These are phyloP conservation scores for Phytophthora agathidicida DNA, from an alignment of 352 stramenopile species.

Conservation along the genomic window DNA sequence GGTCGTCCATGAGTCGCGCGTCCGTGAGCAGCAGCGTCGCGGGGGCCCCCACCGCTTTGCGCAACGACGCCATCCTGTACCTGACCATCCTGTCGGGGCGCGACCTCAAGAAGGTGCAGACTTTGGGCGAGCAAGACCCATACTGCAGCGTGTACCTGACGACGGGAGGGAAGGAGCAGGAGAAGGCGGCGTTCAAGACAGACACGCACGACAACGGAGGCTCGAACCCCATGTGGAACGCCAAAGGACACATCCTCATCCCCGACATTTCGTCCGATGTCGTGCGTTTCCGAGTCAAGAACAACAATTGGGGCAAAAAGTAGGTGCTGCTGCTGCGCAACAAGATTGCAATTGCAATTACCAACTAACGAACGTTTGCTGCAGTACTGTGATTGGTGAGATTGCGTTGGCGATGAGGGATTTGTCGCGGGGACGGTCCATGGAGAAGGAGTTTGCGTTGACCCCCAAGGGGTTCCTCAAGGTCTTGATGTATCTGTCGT, in stretches of 20 bases:
- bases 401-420: slow-evolving; percentile 72
- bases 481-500: slow-evolving; percentile 71
- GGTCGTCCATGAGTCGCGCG: slow-evolving; percentile 35
- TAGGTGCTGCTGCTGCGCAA: slow-evolving; percentile 18
- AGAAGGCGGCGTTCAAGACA: slow-evolving; percentile 70
- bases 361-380: slow-evolving; percentile 6
- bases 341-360: not conserved
- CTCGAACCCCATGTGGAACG: slow-evolving; percentile 72
- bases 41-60: slow-evolving; percentile 39
- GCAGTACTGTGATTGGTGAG: slow-evolving; percentile 74
- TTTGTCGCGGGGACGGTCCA: slow-evolving; percentile 71
- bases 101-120: slow-evolving; percentile 74
- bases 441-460: slow-evolving; percentile 83
- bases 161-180: slow-evolving; percentile 53
- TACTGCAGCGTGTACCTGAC: slow-evolving; percentile 71
- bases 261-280: slow-evolving; percentile 69
- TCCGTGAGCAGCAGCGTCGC: slow-evolving; percentile 41
- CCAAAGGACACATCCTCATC: slow-evolving; percentile 76
- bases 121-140: slow-evolving; percentile 75
- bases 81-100: slow-evolving; percentile 67
- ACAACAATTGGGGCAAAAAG: slow-evolving; percentile 86
- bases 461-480: slow-evolving; percentile 73
- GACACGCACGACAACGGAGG: slow-evolving; percentile 78
- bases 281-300: slow-evolving; percentile 73
- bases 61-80: slow-evolving; percentile 77